Evolutionary conservation across 306 rosid genomes (phyloP).

Genomic region (Astragalus membranaceus): DNA sequence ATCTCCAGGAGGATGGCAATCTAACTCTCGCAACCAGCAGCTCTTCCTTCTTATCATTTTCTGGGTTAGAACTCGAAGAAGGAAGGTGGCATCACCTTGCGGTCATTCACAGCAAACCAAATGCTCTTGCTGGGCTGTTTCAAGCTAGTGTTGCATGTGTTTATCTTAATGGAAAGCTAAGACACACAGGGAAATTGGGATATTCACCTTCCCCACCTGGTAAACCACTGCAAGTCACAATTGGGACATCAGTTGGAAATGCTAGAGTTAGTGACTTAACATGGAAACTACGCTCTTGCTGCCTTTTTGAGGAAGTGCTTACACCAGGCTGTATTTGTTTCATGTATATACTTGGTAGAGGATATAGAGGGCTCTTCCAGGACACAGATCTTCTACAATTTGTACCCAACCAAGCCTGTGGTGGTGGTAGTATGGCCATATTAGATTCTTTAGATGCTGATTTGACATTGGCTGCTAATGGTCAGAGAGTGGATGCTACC

Average conservation of each 20-base stretch:
- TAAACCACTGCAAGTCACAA: constrained; percentile 79
- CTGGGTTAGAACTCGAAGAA: constrained; percentile 91
- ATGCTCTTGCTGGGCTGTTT: constrained; percentile 98
- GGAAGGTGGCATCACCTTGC: constrained; percentile 99
- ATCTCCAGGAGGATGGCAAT: constrained; percentile 95
- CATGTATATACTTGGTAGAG: constrained; percentile 98
- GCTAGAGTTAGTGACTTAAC: constrained; percentile 73
- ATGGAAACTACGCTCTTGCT: constrained; percentile 96
- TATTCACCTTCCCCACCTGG: constrained; percentile 96
- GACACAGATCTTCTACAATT: constrained; percentile 94
- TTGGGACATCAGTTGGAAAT: constrained; percentile 77
- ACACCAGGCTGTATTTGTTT: constrained; percentile 83
- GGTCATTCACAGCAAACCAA: constrained; percentile 94
- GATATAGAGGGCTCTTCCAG: constrained; percentile 94
- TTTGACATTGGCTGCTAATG: constrained; percentile 51
- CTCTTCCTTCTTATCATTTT: constrained; percentile 70
- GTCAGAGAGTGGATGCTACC: constrained; percentile 64
- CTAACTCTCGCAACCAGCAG: constrained; percentile 93
- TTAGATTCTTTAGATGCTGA: constrained; percentile 91
- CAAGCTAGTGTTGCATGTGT: constrained; percentile 98
- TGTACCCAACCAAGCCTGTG: constrained; percentile 97
- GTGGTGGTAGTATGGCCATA: constrained; percentile 98
- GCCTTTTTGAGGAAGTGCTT: constrained; percentile 97
- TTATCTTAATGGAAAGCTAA: constrained; percentile 89
- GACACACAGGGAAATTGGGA: constrained; percentile 94